Evolutionary conservation across 805 yeast species (phyloP).

Genomic region (Zygoascus biomembranicola): DNA sequence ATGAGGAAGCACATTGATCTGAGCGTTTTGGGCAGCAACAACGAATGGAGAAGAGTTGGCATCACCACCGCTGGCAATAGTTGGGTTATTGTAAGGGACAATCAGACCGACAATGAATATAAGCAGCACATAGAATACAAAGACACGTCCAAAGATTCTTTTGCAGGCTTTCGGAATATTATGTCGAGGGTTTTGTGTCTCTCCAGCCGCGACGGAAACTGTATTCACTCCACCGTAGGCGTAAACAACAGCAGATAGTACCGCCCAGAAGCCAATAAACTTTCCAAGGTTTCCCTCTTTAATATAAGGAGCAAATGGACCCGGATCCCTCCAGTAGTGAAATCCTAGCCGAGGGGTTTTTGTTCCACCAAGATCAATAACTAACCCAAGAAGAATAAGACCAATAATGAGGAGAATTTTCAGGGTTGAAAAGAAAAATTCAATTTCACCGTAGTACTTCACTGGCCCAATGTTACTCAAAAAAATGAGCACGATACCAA

Average conservation of each 20-base stretch:
- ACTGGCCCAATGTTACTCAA: constrained; percentile 40
- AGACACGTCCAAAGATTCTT: constrained; percentile 61
- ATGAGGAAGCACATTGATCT: constrained; percentile 59
- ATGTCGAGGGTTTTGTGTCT: constrained; percentile 59
- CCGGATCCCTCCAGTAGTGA: constrained; percentile 61
- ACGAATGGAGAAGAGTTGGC: constrained; percentile 82
- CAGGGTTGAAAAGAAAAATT: constrained; percentile 52
- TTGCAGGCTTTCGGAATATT: constrained; percentile 65
- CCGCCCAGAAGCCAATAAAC: constrained; percentile 55
- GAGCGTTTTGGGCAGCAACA: constrained; percentile 64
- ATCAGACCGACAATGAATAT: constrained; percentile 60
- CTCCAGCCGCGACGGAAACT: constrained; percentile 68
- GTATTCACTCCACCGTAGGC: constrained; percentile 65
- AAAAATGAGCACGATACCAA: constrained; percentile 38
- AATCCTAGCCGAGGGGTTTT: constrained; percentile 69
- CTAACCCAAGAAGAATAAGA: constrained; percentile 52
- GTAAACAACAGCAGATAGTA: constrained; percentile 57
- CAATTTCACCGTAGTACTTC: constrained; percentile 36
- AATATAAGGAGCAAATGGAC: constrained; percentile 44
- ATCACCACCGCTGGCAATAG: constrained; percentile 33
- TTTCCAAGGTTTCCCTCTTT: constrained; percentile 37
- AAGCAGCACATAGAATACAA: constrained; percentile 53
- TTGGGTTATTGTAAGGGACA: constrained; percentile 51
- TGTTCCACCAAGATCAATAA: constrained; percentile 67
- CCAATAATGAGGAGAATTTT: constrained; percentile 61